Percentiles rank a stretch among this genome's conserved stretches.
These are phyloP conservation scores for Madurella fahalii DNA, from an alignment of 2,329 filamentous ascomycete genomes.

Conservation along the genomic window DNA sequence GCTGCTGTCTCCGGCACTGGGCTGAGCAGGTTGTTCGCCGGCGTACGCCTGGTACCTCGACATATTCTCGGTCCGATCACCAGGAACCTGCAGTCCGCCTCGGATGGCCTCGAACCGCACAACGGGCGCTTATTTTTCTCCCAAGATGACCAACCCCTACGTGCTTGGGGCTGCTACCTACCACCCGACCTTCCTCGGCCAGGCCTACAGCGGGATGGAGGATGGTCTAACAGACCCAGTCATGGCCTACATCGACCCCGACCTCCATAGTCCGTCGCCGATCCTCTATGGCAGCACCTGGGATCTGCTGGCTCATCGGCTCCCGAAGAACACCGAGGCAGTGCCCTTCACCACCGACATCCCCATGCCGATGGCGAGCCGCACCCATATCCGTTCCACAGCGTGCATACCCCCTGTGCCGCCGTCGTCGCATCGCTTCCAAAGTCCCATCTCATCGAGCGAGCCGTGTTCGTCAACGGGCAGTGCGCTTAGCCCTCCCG, in stretches of 20 bases:
- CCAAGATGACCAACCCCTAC: slow-evolving; percentile 11
- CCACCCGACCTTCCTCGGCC: slow-evolving; percentile 5
- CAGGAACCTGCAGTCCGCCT: too few relatives aligned
- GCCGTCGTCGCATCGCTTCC: slow-evolving; percentile 27
- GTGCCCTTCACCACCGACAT: slow-evolving; percentile 26
- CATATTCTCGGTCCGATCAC: not conserved
- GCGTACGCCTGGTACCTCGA: not conserved
- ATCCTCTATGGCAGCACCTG: slow-evolving; percentile 20
- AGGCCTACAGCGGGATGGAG: slow-evolving; percentile 4
- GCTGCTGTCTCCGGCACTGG: not conserved
- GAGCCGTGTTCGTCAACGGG: slow-evolving; percentile 36
- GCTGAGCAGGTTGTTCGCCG: not conserved
- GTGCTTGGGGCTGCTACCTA: slow-evolving; percentile 5
- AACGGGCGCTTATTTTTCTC: not conserved
- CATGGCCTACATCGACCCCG: slow-evolving; percentile 27
- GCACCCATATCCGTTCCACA: slow-evolving; percentile 6
- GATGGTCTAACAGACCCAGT: slow-evolving; percentile 1
- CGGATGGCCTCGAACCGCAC: too few relatives aligned
- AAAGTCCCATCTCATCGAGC: slow-evolving; percentile 38
- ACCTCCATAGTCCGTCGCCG: slow-evolving; percentile 24
- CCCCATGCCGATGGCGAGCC: slow-evolving; percentile 14
- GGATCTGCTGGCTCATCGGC: slow-evolving; percentile 28
- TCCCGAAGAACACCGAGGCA: slow-evolving; percentile 28
- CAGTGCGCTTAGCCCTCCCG: slow-evolving; percentile 36
- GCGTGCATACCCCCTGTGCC: slow-evolving; percentile 17